Percentiles rank a stretch among this genome's conserved stretches.
Conservation (phyloP, 2,329 filamentous ascomycete genomes). For the Exophiala alcalophila region DNA sequence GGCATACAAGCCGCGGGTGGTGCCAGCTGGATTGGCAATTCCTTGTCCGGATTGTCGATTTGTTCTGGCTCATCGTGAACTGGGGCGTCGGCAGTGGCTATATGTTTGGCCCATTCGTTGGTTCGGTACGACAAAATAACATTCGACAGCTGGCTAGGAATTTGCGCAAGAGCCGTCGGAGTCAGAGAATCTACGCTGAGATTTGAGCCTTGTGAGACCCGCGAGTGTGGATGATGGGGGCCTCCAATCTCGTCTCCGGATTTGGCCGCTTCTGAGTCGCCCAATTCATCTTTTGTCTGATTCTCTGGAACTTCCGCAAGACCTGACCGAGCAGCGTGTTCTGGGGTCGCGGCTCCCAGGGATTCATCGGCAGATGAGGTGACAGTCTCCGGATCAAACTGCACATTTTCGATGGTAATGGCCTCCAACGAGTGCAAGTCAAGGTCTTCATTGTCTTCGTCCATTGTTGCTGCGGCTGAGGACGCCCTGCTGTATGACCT, state of each 20-base stretch:
- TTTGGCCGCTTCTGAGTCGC: not conserved
- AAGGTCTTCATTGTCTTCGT: slow-evolving; percentile 27
- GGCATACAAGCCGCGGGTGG: not conserved
- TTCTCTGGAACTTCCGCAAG: too few species aligned
- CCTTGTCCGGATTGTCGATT: slow-evolving; percentile 36
- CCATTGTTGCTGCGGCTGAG: slow-evolving; percentile 29
- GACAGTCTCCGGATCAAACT: slow-evolving; percentile 22
- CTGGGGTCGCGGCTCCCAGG: too few species aligned
- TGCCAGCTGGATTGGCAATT: slow-evolving; percentile 22
- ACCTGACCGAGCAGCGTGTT: too few species aligned
- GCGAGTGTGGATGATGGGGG: too few species aligned
- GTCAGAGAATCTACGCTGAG: slow-evolving; percentile 34
- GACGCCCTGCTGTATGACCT: slow-evolving; percentile 26
- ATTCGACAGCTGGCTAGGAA: slow-evolving; percentile 70
- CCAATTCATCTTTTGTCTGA: not conserved
- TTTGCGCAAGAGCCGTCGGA: slow-evolving; percentile 47
- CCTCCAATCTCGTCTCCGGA: too few species aligned
- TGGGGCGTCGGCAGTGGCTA: slow-evolving; percentile 72
- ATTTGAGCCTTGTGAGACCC: slow-evolving; percentile 11
- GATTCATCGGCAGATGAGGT: slow-evolving; percentile 19
- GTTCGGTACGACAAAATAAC: slow-evolving; percentile 81
- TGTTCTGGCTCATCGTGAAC: slow-evolving; percentile 60
- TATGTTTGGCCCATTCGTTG: slow-evolving; percentile 94
- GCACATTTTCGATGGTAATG: slow-evolving; percentile 35
- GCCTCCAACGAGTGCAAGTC: slow-evolving; percentile 14